These are phyloP conservation scores for Kodamaea derodonti DNA, from an alignment of 1,139 yeast genomes.

Conservation along the genomic window DNA sequence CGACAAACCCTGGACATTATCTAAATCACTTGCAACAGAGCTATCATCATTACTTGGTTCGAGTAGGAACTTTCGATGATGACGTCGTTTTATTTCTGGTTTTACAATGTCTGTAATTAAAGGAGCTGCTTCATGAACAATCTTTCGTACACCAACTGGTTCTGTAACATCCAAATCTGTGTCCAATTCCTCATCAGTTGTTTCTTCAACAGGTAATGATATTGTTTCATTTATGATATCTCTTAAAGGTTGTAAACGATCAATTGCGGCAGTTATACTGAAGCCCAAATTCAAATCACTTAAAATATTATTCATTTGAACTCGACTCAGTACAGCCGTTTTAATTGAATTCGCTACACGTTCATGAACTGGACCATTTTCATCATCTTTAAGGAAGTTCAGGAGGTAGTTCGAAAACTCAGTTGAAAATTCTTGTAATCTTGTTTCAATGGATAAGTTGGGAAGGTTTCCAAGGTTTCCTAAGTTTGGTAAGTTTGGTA, in stretches of 20 bases:
- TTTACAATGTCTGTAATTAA: constrained; percentile 48
- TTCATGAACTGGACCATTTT: constrained; percentile 9
- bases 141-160: constrained; percentile 53
- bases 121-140: constrained; percentile 46
- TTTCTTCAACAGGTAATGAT: constrained; percentile 43
- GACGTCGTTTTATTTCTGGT: constrained; percentile 29
- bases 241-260: constrained; percentile 53
- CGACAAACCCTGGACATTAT: constrained; percentile 35
- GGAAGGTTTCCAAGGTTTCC: neutral
- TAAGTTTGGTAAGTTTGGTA: neutral
- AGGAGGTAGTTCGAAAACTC: constrained; percentile 30
- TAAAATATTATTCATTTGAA: constrained; percentile 48
- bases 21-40: constrained; percentile 33
- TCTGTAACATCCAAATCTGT: constrained; percentile 30
- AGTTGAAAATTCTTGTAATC: constrained; percentile 25
- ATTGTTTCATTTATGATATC: constrained; percentile 48
- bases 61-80: constrained; percentile 1
- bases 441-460: constrained; percentile 5
- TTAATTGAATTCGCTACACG: constrained; percentile 26
- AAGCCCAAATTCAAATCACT: constrained; percentile 51
- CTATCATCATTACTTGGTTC: constrained; percentile 17
- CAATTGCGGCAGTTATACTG: constrained; percentile 51
- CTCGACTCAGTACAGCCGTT: constrained; percentile 38
- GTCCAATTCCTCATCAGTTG: constrained; percentile 19
- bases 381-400: constrained; percentile 18